These are phyloP conservation scores for Sordariomycetes sp. DNA, from an alignment of 2,329 filamentous ascomycete genomes.

Conservation along the genomic window DNA sequence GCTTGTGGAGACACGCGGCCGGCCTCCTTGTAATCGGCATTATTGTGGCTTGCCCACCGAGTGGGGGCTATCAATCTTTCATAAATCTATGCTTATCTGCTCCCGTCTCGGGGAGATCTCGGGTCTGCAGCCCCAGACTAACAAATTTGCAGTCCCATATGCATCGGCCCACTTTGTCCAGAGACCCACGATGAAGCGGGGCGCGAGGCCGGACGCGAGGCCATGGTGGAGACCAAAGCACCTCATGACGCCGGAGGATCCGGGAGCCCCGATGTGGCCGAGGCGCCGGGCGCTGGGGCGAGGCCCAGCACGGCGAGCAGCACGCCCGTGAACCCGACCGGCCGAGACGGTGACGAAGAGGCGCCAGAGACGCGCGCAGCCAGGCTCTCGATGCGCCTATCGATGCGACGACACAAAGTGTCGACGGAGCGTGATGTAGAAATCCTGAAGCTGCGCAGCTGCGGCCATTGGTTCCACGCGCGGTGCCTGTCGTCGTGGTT, in stretches of 20 bases:
- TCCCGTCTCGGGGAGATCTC: neutral
- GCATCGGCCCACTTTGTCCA: slow-evolving; percentile 16
- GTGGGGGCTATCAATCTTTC: neutral
- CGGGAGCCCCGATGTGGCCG: neutral
- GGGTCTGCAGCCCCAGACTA: neutral
- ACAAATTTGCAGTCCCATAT: slow-evolving; percentile 16
- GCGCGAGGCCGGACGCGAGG: neutral
- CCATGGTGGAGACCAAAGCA: slow-evolving; percentile 7
- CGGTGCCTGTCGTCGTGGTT: slow-evolving; percentile 28
- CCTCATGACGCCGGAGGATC: neutral
- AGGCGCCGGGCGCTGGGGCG: neutral
- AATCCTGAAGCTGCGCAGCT: slow-evolving; percentile 23
- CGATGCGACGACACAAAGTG: neutral
- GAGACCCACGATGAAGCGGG: neutral
- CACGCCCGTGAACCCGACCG: neutral
- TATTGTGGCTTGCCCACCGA: neutral
- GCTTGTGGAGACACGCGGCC: neutral
- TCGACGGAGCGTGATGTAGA: slow-evolving; percentile 14
- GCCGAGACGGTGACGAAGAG: neutral
- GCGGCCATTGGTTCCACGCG: slow-evolving; percentile 26
- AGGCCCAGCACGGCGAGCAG: neutral
- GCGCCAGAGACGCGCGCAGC: neutral
- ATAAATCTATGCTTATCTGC: neutral
- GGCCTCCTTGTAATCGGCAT: neutral
- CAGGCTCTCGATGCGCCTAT: neutral